A percentile compares a stretch with the other conserved stretches of the same genome.
These are phyloP conservation scores for Sporothrix pseudoabietina DNA, from an alignment of 2,329 filamentous ascomycete species.

Conservation along the genomic window DNA sequence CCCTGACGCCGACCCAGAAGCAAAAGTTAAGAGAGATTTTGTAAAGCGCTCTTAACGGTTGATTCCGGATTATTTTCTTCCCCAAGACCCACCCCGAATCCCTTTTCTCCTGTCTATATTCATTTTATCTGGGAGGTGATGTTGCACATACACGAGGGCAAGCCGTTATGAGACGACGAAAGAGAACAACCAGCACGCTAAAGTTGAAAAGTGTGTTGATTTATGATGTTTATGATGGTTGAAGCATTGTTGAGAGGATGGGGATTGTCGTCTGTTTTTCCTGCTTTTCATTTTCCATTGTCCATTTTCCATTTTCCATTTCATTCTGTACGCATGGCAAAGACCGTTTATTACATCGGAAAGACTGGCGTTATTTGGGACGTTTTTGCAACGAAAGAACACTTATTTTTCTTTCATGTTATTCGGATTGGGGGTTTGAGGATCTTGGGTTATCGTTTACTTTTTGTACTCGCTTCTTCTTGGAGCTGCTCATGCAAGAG, in stretches of 20 bases:
- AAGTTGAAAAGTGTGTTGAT: background rate
- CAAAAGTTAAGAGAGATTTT: constrained; percentile 77
- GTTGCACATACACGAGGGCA: constrained; percentile 2
- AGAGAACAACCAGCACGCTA: background rate
- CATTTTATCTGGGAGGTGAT: background rate
- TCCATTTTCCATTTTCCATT: background rate
- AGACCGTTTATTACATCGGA: constrained; percentile 12
- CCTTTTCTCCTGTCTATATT: background rate
- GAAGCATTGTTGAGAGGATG: constrained; percentile 2
- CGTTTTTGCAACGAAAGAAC: constrained; percentile 7
- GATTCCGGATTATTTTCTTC: too few relatives aligned
- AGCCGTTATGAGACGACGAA: background rate
- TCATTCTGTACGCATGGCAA: background rate
- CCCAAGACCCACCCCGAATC: background rate
- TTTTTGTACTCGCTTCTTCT: background rate
- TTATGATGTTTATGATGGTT: constrained; percentile 22
- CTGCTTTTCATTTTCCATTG: background rate
- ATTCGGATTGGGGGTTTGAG: constrained; percentile 15
- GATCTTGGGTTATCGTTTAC: background rate
- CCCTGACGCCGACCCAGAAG: constrained; percentile 77
- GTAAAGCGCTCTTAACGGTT: constrained; percentile 41
- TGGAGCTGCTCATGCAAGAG: background rate
- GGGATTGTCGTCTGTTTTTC: background rate
- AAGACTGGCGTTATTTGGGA: constrained; percentile 16
- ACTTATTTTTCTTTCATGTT: background rate